phyloP scores from a whole-genome alignment of 208 protist species.

The Leishmania martiniquensis region DNA sequence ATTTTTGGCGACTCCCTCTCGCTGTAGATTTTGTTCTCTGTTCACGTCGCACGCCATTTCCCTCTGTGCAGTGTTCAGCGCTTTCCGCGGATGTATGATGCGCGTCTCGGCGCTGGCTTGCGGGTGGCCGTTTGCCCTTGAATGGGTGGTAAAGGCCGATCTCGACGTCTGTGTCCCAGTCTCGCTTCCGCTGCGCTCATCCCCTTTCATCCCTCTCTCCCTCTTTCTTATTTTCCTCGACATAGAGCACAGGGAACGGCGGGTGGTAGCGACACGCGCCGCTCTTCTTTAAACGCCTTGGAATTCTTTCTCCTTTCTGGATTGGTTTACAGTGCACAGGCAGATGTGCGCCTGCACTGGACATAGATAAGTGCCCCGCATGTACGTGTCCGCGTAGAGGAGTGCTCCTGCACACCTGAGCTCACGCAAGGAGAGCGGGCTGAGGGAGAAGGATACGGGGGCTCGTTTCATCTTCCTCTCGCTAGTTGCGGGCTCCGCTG shows the following conservation, averaged over 20 bases:
- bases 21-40: too few relatives aligned
- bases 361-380: neutral
- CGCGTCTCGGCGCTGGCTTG: neutral
- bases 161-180: neutral
- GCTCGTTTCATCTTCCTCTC: neutral
- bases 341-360: neutral
- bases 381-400: neutral
- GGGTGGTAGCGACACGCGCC: too few relatives aligned
- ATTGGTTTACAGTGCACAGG: neutral
- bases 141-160: neutral
- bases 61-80: too few relatives aligned
- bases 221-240: conserved; percentile 5
- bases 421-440: neutral
- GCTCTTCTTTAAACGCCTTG: too few relatives aligned
- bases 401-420: neutral
- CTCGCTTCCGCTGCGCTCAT: neutral
- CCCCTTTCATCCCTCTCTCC: neutral
- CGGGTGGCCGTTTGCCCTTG: too few relatives aligned
- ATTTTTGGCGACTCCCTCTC: too few relatives aligned
- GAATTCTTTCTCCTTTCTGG: neutral
- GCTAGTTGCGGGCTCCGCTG: too few relatives aligned
- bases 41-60: too few relatives aligned
- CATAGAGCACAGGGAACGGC: too few relatives aligned
- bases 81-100: neutral
- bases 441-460: neutral